Evolutionary conservation across 306 rosid species (phyloP).

Genomic region (Delonix regia): DNA sequence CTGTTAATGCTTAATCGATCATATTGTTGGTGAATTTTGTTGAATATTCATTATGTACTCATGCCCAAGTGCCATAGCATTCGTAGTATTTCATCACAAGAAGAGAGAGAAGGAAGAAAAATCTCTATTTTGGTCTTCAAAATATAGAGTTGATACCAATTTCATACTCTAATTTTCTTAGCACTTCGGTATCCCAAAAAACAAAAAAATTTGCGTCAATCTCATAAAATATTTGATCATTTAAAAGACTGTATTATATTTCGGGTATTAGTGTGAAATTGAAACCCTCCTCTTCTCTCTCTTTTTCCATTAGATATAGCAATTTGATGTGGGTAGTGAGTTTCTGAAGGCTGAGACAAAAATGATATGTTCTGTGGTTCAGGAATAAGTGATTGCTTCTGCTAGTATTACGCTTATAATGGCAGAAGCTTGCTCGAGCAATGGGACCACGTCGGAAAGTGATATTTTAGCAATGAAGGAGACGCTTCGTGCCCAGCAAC

Average conservation of each 20-base stretch:
- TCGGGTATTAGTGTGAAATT: not conserved
- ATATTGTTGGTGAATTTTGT: not conserved
- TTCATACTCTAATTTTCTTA: no score
- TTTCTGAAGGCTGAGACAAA: conserved; percentile 20
- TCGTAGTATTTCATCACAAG: no score
- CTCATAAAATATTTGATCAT: not conserved
- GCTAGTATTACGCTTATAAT: conserved; percentile 15
- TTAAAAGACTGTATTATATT: not conserved
- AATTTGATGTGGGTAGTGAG: conserved; percentile 1
- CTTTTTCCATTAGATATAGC: not conserved
- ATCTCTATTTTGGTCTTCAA: not conserved
- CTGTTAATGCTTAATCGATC: not conserved
- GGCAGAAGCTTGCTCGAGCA: conserved; percentile 47
- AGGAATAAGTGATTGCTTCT: conserved; percentile 41
- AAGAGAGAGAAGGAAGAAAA: no score
- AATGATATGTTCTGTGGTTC: conserved; percentile 11
- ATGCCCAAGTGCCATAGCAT: no score
- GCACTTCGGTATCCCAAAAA: no score
- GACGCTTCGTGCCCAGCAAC: conserved; percentile 77
- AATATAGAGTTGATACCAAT: not conserved
- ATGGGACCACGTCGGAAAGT: conserved; percentile 51
- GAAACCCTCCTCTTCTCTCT: no score
- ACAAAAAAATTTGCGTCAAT: not conserved
- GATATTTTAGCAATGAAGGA: conserved; percentile 64
- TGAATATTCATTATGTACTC: not conserved